Evolutionary conservation across 495 filamentous ascomycete genomes (phyloP).

Genomic region (Penicillium turbatum): DNA sequence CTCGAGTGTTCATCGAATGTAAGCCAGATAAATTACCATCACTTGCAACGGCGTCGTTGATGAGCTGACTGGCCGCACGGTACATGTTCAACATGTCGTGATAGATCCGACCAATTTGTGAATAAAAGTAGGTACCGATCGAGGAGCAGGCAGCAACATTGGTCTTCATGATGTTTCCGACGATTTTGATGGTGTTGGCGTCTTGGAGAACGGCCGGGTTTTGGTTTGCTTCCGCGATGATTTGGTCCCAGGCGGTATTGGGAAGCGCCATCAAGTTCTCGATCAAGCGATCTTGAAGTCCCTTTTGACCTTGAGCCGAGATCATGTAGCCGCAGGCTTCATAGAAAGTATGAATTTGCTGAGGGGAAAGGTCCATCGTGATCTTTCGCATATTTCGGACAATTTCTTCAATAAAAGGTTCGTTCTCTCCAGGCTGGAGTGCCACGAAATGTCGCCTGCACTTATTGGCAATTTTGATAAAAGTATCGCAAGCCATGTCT

Average conservation of each 20-base stretch:
- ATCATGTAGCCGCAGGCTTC: conserved; percentile 99
- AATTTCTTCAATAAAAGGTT: conserved; percentile 98
- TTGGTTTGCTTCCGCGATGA: conserved; percentile 78
- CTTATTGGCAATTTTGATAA: conserved; percentile 99
- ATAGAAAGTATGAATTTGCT: conserved; percentile 98
- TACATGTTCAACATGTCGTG: conserved; percentile 99
- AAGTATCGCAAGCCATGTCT: conserved; percentile 99
- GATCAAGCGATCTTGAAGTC: conserved; percentile 84
- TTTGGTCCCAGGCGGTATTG: conserved; percentile 91
- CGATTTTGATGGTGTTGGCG: conserved; percentile 90
- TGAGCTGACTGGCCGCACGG: conserved; percentile 87
- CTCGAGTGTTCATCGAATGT: neutral
- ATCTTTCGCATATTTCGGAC: conserved; percentile 92
- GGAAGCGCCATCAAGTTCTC: conserved; percentile 89
- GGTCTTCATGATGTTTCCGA: conserved; percentile 99
- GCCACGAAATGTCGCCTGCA: conserved; percentile 97
- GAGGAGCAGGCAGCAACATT: conserved; percentile 96
- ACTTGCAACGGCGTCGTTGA: conserved; percentile 81
- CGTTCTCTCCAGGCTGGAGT: conserved; percentile 85
- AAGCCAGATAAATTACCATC: conserved; percentile 58
- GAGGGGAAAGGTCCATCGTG: conserved; percentile 87
- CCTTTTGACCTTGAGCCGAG: conserved; percentile 89
- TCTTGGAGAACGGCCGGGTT: conserved; percentile 82
- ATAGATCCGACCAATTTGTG: conserved; percentile 97
- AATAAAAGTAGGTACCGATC: conserved; percentile 94